Evolutionary conservation across 768 basidiomycete genomes (phyloP).

Genomic region (Rhizopogon rudus): DNA sequence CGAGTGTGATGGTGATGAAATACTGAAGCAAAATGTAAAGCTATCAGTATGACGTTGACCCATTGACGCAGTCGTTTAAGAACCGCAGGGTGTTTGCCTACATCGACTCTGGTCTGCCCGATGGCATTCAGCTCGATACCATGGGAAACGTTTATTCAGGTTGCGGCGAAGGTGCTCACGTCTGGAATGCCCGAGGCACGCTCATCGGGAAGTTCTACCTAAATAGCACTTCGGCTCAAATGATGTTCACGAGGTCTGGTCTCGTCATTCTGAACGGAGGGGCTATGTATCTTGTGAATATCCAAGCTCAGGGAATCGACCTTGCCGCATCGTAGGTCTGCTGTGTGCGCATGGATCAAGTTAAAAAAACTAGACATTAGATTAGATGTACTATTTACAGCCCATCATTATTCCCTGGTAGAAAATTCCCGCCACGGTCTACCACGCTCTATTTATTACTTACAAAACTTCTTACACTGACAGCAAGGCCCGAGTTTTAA

Average conservation of each 20-base stretch:
- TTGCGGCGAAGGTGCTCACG: slow-evolving; percentile 47
- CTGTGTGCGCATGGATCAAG: neutral
- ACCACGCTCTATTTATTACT: too few relatives aligned
- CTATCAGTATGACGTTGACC: slow-evolving; percentile 61
- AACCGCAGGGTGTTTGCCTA: slow-evolving; percentile 64
- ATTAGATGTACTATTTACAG: too few relatives aligned
- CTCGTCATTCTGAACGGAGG: slow-evolving; percentile 1
- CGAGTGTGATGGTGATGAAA: neutral
- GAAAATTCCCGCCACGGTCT: too few relatives aligned
- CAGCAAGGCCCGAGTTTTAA: too few relatives aligned
- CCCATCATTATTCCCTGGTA: too few relatives aligned
- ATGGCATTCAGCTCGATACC: slow-evolving; percentile 57
- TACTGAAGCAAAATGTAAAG: slow-evolving; percentile 25
- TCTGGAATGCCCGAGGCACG: slow-evolving; percentile 46
- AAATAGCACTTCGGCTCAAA: slow-evolving; percentile 1
- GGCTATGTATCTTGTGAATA: slow-evolving; percentile 4
- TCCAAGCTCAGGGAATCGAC: slow-evolving; percentile 2
- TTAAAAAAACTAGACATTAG: too few relatives aligned
- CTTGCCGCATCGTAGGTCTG: neutral
- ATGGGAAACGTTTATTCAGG: slow-evolving; percentile 60
- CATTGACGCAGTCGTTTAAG: slow-evolving; percentile 40
- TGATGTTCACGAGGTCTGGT: slow-evolving; percentile 7
- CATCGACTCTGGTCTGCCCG: slow-evolving; percentile 56
- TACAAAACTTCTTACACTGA: too few relatives aligned
- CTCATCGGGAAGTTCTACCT: slow-evolving; percentile 63